phyloP scores from a whole-genome alignment of 2,329 filamentous ascomycete genomes.

The Cyphellophora europaea region DNA sequence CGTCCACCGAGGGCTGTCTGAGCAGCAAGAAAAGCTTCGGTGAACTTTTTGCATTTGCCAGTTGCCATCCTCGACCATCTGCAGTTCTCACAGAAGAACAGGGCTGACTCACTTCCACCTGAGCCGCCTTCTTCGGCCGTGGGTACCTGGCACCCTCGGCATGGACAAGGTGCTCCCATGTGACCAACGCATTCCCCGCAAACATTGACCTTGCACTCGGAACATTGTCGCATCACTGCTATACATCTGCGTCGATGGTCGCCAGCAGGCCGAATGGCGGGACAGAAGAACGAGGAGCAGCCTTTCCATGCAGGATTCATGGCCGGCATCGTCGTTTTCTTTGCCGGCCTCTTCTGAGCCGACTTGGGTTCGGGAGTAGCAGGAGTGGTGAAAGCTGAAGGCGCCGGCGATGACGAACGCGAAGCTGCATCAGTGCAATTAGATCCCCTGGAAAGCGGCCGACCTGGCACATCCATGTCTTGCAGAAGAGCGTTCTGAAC shows the following conservation, averaged over 20 bases:
- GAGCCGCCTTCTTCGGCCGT: conserved; percentile 4
- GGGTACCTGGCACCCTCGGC: conserved; percentile 13
- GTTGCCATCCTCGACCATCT: conserved; percentile 16
- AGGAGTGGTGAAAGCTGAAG: conserved; percentile 30
- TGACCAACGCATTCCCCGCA: conserved; percentile 33
- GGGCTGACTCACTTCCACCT: conserved; percentile 4
- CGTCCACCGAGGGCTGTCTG: conserved; percentile 4
- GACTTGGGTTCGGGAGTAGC: conserved; percentile 29
- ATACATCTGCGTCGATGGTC: conserved; percentile 37
- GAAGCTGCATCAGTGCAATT: conserved; percentile 26
- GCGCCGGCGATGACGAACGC: conserved; percentile 28
- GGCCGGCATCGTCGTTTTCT: background rate
- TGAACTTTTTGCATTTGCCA: conserved; percentile 17
- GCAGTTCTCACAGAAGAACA: conserved; percentile 20
- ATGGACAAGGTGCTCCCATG: conserved; percentile 16
- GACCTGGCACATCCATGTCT: too few species aligned
- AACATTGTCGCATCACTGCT: conserved; percentile 35
- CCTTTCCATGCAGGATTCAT: conserved; percentile 29
- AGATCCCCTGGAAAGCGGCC: conserved; percentile 18
- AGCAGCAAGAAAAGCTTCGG: conserved; percentile 12
- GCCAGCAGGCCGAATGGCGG: conserved; percentile 30
- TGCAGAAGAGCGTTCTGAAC: too few species aligned
- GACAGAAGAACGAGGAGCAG: conserved; percentile 40
- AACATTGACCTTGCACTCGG: conserved; percentile 34
- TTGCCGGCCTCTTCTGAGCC: conserved; percentile 19